phyloP scores from a whole-genome alignment of 164 flowering plant species.

The Houttuynia cordata region DNA sequence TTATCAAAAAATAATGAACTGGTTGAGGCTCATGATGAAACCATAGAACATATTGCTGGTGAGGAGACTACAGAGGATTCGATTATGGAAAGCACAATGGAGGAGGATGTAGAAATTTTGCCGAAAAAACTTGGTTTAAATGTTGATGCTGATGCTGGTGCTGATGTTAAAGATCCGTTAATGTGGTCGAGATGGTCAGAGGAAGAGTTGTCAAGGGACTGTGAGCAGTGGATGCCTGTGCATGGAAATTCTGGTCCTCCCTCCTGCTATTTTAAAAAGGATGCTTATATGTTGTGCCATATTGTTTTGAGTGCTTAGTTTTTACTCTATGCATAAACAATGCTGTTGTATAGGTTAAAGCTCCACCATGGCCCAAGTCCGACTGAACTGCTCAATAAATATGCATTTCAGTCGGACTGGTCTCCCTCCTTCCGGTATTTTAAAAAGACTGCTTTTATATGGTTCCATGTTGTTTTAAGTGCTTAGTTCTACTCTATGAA shows the following conservation, averaged over 20 bases:
- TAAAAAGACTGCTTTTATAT: too few species aligned
- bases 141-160: conserved; percentile 44
- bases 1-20: conserved; percentile 20
- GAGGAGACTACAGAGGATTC: conserved; percentile 32
- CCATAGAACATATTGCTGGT: conserved; percentile 13
- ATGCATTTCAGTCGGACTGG: too few species aligned
- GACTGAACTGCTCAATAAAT: too few species aligned
- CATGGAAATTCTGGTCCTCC: conserved; percentile 41
- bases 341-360: too few species aligned
- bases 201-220: conserved; percentile 62
- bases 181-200: conserved; percentile 85
- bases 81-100: conserved; percentile 23
- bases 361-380: too few species aligned
- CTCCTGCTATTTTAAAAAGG: conserved; percentile 2
- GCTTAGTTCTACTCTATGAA: too few species aligned
- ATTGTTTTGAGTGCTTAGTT: not conserved
- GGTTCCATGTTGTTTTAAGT: too few species aligned
- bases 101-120: conserved; percentile 60
- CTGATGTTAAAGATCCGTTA: conserved; percentile 47
- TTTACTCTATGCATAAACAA: too few species aligned
- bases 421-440: too few species aligned
- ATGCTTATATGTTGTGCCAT: not conserved
- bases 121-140: conserved; percentile 69
- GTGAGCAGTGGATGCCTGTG: conserved; percentile 84
- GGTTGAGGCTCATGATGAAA: conserved; percentile 9